Conservation (phyloP, 2,329 filamentous ascomycete species). For the Colletotrichum filicis region DNA sequence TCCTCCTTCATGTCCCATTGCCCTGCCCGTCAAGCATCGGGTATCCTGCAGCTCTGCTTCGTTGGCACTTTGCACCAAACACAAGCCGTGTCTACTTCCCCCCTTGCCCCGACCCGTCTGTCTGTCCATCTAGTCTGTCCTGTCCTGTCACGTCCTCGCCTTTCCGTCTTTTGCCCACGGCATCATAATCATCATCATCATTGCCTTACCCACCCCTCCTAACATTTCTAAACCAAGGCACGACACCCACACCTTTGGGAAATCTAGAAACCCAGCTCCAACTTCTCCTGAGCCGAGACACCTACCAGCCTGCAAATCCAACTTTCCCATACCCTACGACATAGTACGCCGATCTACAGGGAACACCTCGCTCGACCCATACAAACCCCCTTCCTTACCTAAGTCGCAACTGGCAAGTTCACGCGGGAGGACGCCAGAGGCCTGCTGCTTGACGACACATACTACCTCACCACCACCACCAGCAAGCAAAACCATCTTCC, state of each 20-base stretch:
- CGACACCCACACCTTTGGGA: conserved; percentile 15
- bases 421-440: background rate
- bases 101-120: background rate
- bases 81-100: background rate
- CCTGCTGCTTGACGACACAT: conserved; percentile 12
- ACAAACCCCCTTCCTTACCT: conserved; percentile 15
- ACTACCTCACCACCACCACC: background rate
- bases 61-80: conserved; percentile 12
- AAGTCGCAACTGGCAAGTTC: conserved; percentile 8
- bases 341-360: conserved; percentile 28
- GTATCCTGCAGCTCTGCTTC: conserved; percentile 11
- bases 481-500: background rate
- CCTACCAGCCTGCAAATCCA: background rate
- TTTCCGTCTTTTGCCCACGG: background rate
- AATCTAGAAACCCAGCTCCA: background rate
- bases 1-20: background rate
- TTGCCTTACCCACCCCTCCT: conserved; percentile 23
- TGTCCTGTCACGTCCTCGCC: background rate
- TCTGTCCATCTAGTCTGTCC: background rate
- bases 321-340: conserved; percentile 16
- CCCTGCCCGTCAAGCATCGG: background rate
- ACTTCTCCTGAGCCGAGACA: background rate
- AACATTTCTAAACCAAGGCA: conserved; percentile 32
- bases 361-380: conserved; percentile 21
- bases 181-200: conserved; percentile 30